These are phyloP conservation scores for Pythium sp. DNA, from an alignment of 352 stramenopile genomes.

Conservation along the genomic window DNA sequence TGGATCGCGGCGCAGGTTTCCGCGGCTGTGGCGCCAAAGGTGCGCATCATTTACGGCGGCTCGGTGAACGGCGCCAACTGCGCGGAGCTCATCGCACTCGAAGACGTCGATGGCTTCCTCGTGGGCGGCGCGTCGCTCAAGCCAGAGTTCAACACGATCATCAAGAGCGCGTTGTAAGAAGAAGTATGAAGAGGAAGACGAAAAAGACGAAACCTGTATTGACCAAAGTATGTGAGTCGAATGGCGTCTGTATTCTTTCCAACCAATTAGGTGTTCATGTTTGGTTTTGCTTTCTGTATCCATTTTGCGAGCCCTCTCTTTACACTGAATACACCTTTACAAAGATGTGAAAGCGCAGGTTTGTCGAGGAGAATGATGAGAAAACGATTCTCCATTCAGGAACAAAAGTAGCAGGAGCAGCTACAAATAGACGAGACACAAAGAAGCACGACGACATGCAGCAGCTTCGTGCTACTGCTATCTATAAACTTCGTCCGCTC, in stretches of 20 bases:
- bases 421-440: conserved; percentile 8
- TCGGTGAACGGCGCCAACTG: conserved; percentile 93
- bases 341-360: not conserved
- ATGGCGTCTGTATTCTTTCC: not conserved
- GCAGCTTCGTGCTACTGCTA: not conserved
- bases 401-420: not conserved
- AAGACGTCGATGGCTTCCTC: conserved; percentile 92
- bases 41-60: conserved; percentile 92
- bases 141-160: conserved; percentile 90
- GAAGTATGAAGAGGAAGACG: not conserved
- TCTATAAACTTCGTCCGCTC: not conserved
- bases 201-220: not conserved
- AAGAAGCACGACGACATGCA: not conserved
- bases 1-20: conserved; percentile 79
- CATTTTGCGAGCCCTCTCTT: not conserved
- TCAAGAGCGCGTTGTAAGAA: conserved; percentile 53
- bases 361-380: not conserved
- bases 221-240: not conserved
- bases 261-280: not conserved
- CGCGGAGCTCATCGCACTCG: conserved; percentile 81
- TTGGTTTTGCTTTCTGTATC: not conserved
- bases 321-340: not conserved
- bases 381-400: not conserved
- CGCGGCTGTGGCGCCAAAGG: conserved; percentile 49
- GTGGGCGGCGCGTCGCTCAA: conserved; percentile 94